Evolutionary conservation across 148 eudicot species (phyloP).

Genomic region (Cornus kousa): DNA sequence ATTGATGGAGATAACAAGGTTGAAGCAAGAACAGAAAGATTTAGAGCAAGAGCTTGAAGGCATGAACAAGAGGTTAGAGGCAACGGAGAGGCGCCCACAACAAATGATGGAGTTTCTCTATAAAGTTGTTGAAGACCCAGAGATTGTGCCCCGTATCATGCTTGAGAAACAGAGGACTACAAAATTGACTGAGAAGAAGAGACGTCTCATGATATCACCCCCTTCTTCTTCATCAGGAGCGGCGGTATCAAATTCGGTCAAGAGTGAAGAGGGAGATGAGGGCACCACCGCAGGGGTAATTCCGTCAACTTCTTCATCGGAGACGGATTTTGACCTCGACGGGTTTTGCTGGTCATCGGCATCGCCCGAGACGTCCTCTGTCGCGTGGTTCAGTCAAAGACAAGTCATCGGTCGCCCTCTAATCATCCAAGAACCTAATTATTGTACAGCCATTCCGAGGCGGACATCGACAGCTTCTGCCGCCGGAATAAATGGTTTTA

Average conservation of each 20-base stretch:
- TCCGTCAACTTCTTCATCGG: constrained; percentile 35
- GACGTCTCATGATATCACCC: constrained; percentile 37
- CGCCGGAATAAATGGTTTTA: constrained; percentile 11
- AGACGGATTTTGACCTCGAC: constrained; percentile 14
- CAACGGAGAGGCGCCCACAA: constrained; percentile 76
- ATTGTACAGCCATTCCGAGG: constrained; percentile 2
- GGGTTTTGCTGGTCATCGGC: constrained; percentile 11
- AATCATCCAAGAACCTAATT: no score
- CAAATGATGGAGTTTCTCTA: constrained; percentile 76
- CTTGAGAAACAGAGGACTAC: constrained; percentile 34
- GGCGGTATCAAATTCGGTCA: constrained; percentile 20
- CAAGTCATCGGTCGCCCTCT: neutral
- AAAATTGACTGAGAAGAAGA: constrained; percentile 38
- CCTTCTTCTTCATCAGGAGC: constrained; percentile 27
- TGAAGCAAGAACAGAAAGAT: constrained; percentile 56
- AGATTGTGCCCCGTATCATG: constrained; percentile 52
- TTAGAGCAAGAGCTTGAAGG: constrained; percentile 55
- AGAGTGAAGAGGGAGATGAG: constrained; percentile 27
- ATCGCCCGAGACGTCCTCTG: constrained; percentile 22
- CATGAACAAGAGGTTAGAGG: constrained; percentile 64
- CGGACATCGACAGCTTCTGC: constrained; percentile 8
- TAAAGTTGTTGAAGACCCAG: constrained; percentile 68
- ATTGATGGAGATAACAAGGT: constrained; percentile 47
- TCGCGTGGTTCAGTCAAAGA: constrained; percentile 16
- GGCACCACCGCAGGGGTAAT: constrained; percentile 14